Conservation (phyloP, 306 rosid species). For the Biancaea sappan region DNA sequence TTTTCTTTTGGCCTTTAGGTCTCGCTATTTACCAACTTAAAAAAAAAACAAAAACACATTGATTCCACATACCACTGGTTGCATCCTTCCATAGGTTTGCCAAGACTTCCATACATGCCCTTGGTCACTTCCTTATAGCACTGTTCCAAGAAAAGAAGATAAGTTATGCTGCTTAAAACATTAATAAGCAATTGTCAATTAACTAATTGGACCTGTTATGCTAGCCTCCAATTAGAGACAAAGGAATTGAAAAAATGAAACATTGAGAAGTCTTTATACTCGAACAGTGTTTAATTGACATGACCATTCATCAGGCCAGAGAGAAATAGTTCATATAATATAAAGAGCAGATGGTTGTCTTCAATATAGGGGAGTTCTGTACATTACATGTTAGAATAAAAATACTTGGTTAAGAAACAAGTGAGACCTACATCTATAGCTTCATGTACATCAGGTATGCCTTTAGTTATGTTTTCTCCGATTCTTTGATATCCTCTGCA, state of each 20-base stretch:
- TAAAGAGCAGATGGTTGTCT: background rate
- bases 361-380: background rate
- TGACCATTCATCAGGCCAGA: background rate
- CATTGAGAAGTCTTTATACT: background rate
- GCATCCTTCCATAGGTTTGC: conserved; percentile 84
- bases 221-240: background rate
- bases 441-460: conserved; percentile 86
- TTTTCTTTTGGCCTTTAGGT: too few relatives aligned
- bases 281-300: background rate
- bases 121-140: conserved; percentile 79
- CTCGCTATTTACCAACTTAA: too few relatives aligned
- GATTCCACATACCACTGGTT: conserved; percentile 74
- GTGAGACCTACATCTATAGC: conserved; percentile 81
- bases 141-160: conserved; percentile 43
- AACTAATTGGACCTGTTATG: background rate
- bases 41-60: too few relatives aligned
- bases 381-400: conserved; percentile 27
- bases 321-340: background rate
- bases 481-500: conserved; percentile 86
- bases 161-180: background rate
- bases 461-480: conserved; percentile 85
- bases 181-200: background rate
- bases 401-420: conserved; percentile 9
- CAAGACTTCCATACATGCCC: conserved; percentile 85
- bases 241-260: background rate